Conservation (phyloP, 139 green algal species). For the Deuterostichococcus epilithicus region DNA sequence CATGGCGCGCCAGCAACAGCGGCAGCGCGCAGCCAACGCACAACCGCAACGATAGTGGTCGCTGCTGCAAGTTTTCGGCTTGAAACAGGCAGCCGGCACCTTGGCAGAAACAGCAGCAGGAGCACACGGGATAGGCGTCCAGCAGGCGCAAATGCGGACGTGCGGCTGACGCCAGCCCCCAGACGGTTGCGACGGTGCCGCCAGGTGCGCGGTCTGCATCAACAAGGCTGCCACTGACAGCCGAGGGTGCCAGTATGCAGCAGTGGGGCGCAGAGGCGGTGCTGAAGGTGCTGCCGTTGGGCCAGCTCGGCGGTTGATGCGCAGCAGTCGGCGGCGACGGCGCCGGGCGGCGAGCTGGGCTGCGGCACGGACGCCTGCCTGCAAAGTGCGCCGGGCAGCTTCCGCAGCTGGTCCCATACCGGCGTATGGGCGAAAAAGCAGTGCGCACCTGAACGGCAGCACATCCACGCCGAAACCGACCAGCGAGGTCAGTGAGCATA, state of each 20-base stretch:
- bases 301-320: background rate
- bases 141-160: background rate
- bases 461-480: background rate
- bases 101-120: background rate
- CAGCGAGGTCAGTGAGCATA: no score
- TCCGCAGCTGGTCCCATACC: background rate
- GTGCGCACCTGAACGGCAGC: background rate
- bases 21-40: background rate
- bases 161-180: background rate
- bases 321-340: background rate
- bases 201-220: background rate
- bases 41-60: background rate
- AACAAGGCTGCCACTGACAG: background rate
- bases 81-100: background rate
- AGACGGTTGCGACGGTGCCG: background rate
- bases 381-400: background rate
- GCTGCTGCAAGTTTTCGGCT: background rate
- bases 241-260: slow-evolving; percentile 31
- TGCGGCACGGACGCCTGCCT: background rate
- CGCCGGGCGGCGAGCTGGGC: background rate
- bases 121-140: background rate
- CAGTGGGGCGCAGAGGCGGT: slow-evolving; percentile 40
- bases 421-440: background rate
- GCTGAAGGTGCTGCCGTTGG: slow-evolving; percentile 29
- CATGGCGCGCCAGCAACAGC: background rate